These are phyloP conservation scores for Colletotrichum destructivum DNA, from an alignment of 2,329 filamentous ascomycete genomes.

Conservation along the genomic window DNA sequence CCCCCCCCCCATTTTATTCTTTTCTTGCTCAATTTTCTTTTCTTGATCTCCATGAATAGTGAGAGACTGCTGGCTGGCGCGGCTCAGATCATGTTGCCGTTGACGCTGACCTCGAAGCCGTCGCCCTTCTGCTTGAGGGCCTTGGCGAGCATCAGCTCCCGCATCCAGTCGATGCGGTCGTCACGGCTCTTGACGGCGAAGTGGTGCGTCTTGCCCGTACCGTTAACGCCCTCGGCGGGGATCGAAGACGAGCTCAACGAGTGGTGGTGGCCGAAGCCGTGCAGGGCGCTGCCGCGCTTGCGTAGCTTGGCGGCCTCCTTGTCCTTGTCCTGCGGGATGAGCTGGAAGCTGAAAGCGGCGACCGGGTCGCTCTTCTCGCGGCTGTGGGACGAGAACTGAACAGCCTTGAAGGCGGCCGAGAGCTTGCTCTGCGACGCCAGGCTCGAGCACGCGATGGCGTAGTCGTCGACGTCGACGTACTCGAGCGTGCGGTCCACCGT, in stretches of 20 bases:
- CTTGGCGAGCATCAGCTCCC: constrained; percentile 92
- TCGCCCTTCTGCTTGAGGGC: constrained; percentile 87
- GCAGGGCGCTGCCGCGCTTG: constrained; percentile 67
- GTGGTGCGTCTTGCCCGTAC: constrained; percentile 88
- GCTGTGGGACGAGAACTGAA: constrained; percentile 72
- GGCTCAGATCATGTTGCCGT: constrained; percentile 80
- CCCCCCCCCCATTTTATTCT: neutral
- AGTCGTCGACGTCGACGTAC: constrained; percentile 90
- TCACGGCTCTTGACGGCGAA: constrained; percentile 91
- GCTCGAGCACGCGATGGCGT: constrained; percentile 87
- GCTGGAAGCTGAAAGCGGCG: constrained; percentile 86
- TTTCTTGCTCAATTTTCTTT: neutral
- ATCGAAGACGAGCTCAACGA: constrained; percentile 46
- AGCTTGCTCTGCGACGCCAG: constrained; percentile 85
- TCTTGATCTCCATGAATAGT: constrained; percentile 13
- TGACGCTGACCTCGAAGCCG: constrained; percentile 86
- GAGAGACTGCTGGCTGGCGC: constrained; percentile 10
- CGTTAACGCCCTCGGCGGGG: constrained; percentile 66
- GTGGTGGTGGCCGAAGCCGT: constrained; percentile 42
- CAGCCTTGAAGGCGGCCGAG: constrained; percentile 87
- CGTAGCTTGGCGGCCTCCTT: constrained; percentile 65
- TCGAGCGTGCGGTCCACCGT: constrained; percentile 74
- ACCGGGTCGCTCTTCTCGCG: constrained; percentile 70
- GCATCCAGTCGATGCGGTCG: constrained; percentile 97
- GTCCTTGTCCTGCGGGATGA: constrained; percentile 79